Percentiles rank a stretch among this genome's conserved stretches.
Evolutionary conservation across 345 rosid species (phyloP).

Genomic region (Brassica nigra): DNA sequence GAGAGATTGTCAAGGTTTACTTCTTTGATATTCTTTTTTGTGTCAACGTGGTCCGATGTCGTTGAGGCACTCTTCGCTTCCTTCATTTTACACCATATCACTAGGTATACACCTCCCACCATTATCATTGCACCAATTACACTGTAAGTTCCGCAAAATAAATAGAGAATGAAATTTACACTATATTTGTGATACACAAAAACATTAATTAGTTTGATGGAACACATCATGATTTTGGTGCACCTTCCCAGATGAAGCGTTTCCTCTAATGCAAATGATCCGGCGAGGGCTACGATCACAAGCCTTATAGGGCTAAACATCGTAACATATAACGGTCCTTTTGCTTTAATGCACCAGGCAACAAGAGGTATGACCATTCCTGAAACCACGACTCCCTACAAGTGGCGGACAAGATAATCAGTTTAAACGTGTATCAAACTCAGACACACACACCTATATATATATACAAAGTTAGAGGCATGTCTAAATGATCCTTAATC

Average conservation of each 20-base stretch:
- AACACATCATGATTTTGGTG: neutral
- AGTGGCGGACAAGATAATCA: neutral
- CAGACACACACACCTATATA: neutral
- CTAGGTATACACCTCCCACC: conserved; percentile 37
- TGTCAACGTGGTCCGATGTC: neutral
- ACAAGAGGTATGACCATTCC: conserved; percentile 28
- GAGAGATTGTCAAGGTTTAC: conserved; percentile 11
- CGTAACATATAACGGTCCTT: conserved; percentile 24
- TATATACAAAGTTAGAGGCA: neutral
- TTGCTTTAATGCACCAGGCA: conserved; percentile 33
- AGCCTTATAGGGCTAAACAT: conserved; percentile 37
- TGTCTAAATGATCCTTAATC: conserved; percentile 1
- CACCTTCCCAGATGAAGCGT: conserved; percentile 40
- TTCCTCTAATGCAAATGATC: conserved; percentile 41
- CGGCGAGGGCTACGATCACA: conserved; percentile 30
- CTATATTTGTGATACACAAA: neutral
- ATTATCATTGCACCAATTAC: neutral
- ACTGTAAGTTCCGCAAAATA: conserved; percentile 32
- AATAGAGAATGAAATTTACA: neutral
- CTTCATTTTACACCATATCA: conserved; percentile 57
- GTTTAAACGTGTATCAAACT: neutral
- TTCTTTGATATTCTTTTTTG: conserved; percentile 27
- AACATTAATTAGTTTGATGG: neutral
- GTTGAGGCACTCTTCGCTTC: conserved; percentile 39
- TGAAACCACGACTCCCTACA: conserved; percentile 38